A percentile compares a stretch with the other conserved stretches of the same genome.
These are phyloP conservation scores for Fusarium nurragi DNA, from an alignment of 2,329 filamentous ascomycete species.

Conservation along the genomic window DNA sequence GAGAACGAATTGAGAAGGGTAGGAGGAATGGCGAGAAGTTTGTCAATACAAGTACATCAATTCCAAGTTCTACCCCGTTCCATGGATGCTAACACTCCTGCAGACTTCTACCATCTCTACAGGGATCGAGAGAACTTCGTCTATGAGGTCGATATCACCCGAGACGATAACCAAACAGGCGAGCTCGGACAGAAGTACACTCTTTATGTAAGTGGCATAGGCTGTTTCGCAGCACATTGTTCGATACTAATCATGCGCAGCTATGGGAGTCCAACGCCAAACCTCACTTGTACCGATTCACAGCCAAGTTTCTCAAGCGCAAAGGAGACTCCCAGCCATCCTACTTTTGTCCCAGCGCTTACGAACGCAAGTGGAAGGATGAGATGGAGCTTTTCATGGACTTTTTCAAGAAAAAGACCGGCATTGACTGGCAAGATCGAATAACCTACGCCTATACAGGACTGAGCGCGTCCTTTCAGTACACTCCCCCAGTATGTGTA, in stretches of 20 bases:
- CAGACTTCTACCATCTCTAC: constrained; percentile 73
- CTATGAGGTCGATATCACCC: constrained; percentile 70
- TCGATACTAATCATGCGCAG: constrained; percentile 51
- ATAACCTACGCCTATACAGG: constrained; percentile 49
- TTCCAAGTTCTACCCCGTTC: not conserved
- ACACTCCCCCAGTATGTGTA: constrained; percentile 58
- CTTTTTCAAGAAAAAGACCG: constrained; percentile 68
- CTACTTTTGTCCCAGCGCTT: constrained; percentile 52
- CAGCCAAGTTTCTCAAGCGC: constrained; percentile 60
- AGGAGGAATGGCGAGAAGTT: constrained; percentile 54
- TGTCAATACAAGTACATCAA: constrained; percentile 58
- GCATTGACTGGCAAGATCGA: constrained; percentile 68
- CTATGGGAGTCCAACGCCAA: constrained; percentile 72
- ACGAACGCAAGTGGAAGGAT: constrained; percentile 50
- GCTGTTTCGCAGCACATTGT: not conserved
- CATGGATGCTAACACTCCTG: not conserved
- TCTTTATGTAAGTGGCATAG: constrained; percentile 61
- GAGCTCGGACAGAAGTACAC: constrained; percentile 67
- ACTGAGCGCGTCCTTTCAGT: constrained; percentile 52
- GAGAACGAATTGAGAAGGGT: constrained; percentile 51
- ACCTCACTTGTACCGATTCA: constrained; percentile 70
- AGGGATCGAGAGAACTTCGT: constrained; percentile 68
- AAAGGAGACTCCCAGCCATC: constrained; percentile 50
- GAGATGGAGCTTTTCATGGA: constrained; percentile 63
- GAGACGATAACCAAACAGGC: constrained; percentile 56